Base-by-base conservation (phyloP, 75 land plant species). In the Cunninghamia lanceolata region DNA sequence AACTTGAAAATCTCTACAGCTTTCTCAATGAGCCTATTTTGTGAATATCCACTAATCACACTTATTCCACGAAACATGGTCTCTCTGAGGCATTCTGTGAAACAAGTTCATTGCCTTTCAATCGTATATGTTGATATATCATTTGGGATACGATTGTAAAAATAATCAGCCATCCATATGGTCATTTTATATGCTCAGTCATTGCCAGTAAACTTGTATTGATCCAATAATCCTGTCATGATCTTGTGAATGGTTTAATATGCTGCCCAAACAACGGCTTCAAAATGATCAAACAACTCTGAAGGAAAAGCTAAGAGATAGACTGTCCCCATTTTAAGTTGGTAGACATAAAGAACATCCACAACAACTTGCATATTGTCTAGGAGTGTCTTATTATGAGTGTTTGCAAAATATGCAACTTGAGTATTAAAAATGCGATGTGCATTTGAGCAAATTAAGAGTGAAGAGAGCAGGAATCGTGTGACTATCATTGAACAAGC, bases 161-260 rank as follows among this genome's bases (percentile, higher is more conserved):
- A 97, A 88, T 97, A 96, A 16, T 93, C 93, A 75, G 91, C 93
- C 99, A 97, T 97, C 91, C 90, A 88, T 32, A 78, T 82, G 16
- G 81, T 85, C 98, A 97, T 96, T 42, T 90, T 82, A 25, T 94
- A 85, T 28, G 99, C 98, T 86, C 74, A 82, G 39, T 13, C 63
- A 81, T 94, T 93, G 16, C 86, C 94, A 71, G 93, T 94, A 16
- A 90, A 85, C 5, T 82, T 76, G 43, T 94, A 91, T 81, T 97
- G 99, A 89, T 96, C 98, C 85, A 97, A 84, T 30, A 97, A 86
- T 35, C 99, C 98, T 53, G 96, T 93, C 92, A 96, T 88, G 25
- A 96, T 96, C 96, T 97, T 97, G 91, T 97, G 99, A 77, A 97
- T 94, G 74, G 99, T 96, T 86, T 96, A 96, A 83, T 96, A 96